A percentile compares a stretch with the other conserved stretches of the same genome.
Evolutionary conservation across 805 yeast genomes (phyloP).

Genomic region (Isabelozyma gotoi): DNA sequence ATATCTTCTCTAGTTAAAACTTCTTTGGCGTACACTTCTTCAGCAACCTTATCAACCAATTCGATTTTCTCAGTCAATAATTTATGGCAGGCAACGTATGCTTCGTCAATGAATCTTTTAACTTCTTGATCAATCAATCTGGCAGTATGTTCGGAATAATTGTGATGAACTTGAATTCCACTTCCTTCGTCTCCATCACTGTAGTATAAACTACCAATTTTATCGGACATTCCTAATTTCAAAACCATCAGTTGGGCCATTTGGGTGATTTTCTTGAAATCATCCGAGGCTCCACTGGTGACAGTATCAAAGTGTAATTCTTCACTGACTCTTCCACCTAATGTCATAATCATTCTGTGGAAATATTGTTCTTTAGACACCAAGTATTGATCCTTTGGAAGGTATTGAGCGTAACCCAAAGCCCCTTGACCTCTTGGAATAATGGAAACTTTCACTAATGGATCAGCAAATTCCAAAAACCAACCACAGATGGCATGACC

Average conservation of each 20-base stretch:
- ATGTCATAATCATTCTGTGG: slow-evolving; percentile 90
- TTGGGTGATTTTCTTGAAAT: slow-evolving; percentile 85
- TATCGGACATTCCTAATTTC: slow-evolving; percentile 82
- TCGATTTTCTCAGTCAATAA: slow-evolving; percentile 58
- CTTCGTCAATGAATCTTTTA: slow-evolving; percentile 62
- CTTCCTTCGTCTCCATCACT: slow-evolving; percentile 48
- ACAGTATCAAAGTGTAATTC: slow-evolving; percentile 85
- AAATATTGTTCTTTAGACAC: slow-evolving; percentile 71
- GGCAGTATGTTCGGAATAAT: slow-evolving; percentile 75
- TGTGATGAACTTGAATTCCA: slow-evolving; percentile 55
- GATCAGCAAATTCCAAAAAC: slow-evolving; percentile 86
- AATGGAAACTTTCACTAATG: slow-evolving; percentile 87
- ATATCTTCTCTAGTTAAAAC: slow-evolving; percentile 81
- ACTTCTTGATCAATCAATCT: slow-evolving; percentile 67
- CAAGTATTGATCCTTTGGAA: slow-evolving; percentile 86
- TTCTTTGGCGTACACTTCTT: slow-evolving; percentile 68
- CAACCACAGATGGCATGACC: slow-evolving; percentile 97
- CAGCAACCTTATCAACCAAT: slow-evolving; percentile 69
- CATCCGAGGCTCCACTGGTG: slow-evolving; percentile 91
- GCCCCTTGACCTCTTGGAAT: slow-evolving; percentile 96
- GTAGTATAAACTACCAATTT: slow-evolving; percentile 66
- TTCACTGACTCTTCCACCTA: slow-evolving; percentile 92
- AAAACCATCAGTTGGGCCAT: slow-evolving; percentile 91
- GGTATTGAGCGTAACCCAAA: slow-evolving; percentile 91
- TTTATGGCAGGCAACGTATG: slow-evolving; percentile 58